These are phyloP conservation scores for Fusarium nygamai DNA, from an alignment of 2,329 filamentous ascomycete genomes.

Conservation along the genomic window DNA sequence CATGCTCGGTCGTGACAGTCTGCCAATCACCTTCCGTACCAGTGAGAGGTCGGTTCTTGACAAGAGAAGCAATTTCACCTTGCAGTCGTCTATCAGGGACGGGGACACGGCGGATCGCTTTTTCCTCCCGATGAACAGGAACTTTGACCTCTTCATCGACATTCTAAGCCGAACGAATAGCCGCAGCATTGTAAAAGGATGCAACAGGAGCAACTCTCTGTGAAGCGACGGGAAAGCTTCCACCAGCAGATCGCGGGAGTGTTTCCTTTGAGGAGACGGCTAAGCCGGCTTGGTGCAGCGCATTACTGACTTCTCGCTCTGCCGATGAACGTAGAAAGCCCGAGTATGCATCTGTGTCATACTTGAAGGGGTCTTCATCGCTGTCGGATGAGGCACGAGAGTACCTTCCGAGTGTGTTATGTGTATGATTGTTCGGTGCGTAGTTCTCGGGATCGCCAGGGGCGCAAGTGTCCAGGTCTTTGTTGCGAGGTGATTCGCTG, in stretches of 20 bases:
- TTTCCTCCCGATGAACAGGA: constrained; percentile 41
- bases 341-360: constrained; percentile 53
- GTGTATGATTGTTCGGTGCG: neutral
- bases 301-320: constrained; percentile 56
- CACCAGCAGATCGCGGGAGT: neutral
- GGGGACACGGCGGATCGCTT: neutral
- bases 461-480: neutral
- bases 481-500: constrained; percentile 21
- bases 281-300: constrained; percentile 47
- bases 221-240: neutral
- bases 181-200: constrained; percentile 51
- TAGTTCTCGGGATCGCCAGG: neutral
- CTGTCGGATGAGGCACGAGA: constrained; percentile 49
- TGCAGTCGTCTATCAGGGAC: constrained; percentile 15
- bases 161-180: constrained; percentile 53
- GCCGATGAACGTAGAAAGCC: constrained; percentile 50
- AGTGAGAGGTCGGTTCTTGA: constrained; percentile 27
- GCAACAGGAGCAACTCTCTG: constrained; percentile 18
- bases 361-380: constrained; percentile 57
- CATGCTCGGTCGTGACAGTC: constrained; percentile 48
- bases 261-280: constrained; percentile 24
- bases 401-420: constrained; percentile 27
- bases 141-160: constrained; percentile 53
- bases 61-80: constrained; percentile 32
- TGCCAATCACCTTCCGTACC: constrained; percentile 48